Evolutionary conservation across 1,284 basidiomycete genomes (phyloP).

Genomic region (Ustilago trichophora): DNA sequence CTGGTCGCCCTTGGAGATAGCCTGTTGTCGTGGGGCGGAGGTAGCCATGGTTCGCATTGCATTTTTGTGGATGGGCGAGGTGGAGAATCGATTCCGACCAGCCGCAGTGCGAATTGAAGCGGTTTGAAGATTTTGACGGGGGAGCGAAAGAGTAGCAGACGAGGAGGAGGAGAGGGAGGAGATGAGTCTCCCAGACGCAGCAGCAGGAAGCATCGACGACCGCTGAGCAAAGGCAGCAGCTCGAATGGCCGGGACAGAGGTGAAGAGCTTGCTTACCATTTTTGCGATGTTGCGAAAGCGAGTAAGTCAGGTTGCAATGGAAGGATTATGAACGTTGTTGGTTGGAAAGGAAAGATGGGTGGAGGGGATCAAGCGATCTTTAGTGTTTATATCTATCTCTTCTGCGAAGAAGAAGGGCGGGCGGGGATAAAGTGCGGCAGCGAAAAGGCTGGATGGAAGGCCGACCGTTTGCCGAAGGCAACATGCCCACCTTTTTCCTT

Average conservation of each 20-base stretch:
- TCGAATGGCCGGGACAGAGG: conserved; percentile 9
- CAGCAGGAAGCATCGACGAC: not conserved
- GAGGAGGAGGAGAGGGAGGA: conserved; percentile 13
- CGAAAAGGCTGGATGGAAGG: conserved; percentile 5
- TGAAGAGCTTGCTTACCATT: conserved; percentile 45
- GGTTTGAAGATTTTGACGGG: not conserved
- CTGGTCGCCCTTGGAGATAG: conserved; percentile 70
- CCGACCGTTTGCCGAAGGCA: conserved; percentile 10
- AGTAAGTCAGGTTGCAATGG: not conserved
- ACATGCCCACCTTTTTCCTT: not conserved
- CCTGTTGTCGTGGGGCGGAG: conserved; percentile 11
- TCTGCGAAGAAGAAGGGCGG: too few relatives aligned
- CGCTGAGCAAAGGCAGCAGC: conserved; percentile 3
- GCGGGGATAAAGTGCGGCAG: conserved; percentile 1
- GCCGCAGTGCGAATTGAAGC: not conserved
- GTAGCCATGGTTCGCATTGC: conserved; percentile 9
- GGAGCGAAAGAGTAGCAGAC: conserved; percentile 3
- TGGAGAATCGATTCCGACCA: not conserved
- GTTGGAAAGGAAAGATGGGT: not conserved
- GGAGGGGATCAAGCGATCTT: not conserved
- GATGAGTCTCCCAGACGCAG: conserved; percentile 37
- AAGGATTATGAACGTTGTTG: not conserved
- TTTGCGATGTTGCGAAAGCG: conserved; percentile 7
- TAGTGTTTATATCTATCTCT: conserved; percentile 10
- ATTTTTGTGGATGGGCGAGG: too few relatives aligned